A percentile compares a stretch with the other conserved stretches of the same genome.
Conservation (phyloP, 208 protist genomes). For the Trypanosoma lewisi region DNA sequence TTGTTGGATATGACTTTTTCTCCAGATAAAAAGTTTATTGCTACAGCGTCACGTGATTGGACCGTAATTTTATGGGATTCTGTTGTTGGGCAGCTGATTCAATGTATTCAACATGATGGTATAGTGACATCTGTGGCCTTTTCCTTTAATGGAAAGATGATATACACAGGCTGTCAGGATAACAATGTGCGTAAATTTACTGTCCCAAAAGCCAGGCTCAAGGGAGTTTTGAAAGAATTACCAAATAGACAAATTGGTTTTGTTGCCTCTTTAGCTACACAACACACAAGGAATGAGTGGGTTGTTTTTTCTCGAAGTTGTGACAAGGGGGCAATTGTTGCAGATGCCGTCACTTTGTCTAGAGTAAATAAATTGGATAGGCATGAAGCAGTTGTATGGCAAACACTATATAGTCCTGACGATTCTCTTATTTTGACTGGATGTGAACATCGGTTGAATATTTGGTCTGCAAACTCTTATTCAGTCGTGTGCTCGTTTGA, state of each 20-base stretch:
- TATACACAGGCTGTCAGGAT: conserved; percentile 69
- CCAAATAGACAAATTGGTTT: conserved; percentile 28
- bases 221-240: conserved; percentile 16
- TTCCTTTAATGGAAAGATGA: conserved; percentile 40
- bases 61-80: conserved; percentile 56
- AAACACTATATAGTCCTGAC: conserved; percentile 38
- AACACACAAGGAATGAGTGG: conserved; percentile 41
- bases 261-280: conserved; percentile 46
- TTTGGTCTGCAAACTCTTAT: conserved; percentile 38
- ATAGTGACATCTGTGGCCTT: conserved; percentile 60
- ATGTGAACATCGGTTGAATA: conserved; percentile 52
- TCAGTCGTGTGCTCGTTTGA: conserved; percentile 32
- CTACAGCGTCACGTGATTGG: conserved; percentile 46
- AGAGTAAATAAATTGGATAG: conserved; percentile 33
- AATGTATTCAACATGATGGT: conserved; percentile 50
- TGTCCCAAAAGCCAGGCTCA: conserved; percentile 35
- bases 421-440: conserved; percentile 47
- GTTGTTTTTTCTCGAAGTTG: conserved; percentile 55
- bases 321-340: conserved; percentile 41
- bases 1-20: conserved; percentile 55
- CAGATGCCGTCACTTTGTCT: conserved; percentile 27
- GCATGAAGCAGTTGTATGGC: conserved; percentile 51
- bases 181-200: conserved; percentile 44
- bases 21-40: conserved; percentile 51
- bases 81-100: conserved; percentile 46